Evolutionary conservation across 164 flowering plant genomes (phyloP), one percentile per base, ranked within the genome.

Genomic region (Berberis thunbergii): DNA sequence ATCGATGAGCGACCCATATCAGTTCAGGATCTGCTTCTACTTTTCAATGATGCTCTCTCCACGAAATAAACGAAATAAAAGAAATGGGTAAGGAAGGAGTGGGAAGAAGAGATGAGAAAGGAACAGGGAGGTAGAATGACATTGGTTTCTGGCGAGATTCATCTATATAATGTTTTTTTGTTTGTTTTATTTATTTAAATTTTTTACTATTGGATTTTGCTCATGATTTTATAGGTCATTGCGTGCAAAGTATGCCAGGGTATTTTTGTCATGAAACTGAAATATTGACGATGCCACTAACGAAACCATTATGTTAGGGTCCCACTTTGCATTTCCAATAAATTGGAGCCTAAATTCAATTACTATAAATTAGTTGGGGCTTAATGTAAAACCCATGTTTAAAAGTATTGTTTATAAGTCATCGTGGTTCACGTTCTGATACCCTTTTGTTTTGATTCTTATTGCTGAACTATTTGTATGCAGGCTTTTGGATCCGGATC

Each of bases 401-500:
- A 26, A 26, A 26, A 26, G 26, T 26, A 26, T 26, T 26, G 26
- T 26, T 26, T 26, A 26, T 26, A 26, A 26, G 26, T 26, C 49
- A 4, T 46, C 8, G 49, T 46, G 49, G 8, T 26, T 26, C 26
- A 26, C 26, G 26, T 26, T 26, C 49, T 43, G 13, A 43, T 59
- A 44, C 2, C 6, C 42, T 39, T 41, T 4, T 4, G 38, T 42
- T 59, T 43, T 43, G 42, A 8, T 50, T 45, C 46, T 60, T 45
- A 57, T 40, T 57, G 26, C 59, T 52, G 58, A 54, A 43, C 43
- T 59, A 65, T 63, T 39, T 70, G 40, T 46, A 9, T 77, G 78
- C 89, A 94, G 99, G 87, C 96, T 95, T 66, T 75, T 95, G 62
- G 85, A 91, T 71, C 97, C 97, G 58, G 77, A 72, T 56, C 40